Percentiles rank a stretch among this genome's conserved stretches.
These are phyloP conservation scores for Serendipita sp. DNA, from an alignment of 1,284 basidiomycete species.

Conservation along the genomic window DNA sequence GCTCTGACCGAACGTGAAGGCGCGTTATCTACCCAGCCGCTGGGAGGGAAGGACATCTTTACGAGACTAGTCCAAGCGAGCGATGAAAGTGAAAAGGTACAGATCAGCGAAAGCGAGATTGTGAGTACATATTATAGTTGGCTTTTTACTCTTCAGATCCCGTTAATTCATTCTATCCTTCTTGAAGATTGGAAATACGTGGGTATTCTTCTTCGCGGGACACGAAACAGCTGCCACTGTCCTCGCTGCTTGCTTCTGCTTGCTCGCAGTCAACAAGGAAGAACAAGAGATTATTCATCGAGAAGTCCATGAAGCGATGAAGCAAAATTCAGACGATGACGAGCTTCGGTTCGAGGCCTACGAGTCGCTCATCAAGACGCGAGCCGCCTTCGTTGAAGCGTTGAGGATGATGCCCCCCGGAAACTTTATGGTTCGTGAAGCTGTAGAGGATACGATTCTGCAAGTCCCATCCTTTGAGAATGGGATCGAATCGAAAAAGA, in stretches of 20 bases:
- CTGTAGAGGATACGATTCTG: background rate
- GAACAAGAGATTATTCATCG: slow-evolving; percentile 15
- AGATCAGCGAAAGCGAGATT: background rate
- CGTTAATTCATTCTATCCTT: background rate
- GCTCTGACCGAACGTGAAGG: background rate
- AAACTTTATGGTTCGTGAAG: background rate
- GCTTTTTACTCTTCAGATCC: background rate
- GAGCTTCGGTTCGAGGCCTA: background rate
- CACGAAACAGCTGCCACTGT: slow-evolving; percentile 22
- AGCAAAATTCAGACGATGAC: background rate
- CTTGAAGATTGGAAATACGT: slow-evolving; percentile 20
- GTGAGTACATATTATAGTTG: background rate
- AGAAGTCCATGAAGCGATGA: background rate
- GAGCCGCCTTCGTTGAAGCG: background rate
- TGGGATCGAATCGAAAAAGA: background rate
- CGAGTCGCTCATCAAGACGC: background rate
- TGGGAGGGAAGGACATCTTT: background rate
- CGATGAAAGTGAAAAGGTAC: background rate
- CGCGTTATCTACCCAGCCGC: background rate
- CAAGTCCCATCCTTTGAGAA: background rate
- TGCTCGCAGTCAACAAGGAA: slow-evolving; percentile 20
- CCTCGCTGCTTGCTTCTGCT: slow-evolving; percentile 17
- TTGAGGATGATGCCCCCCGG: background rate
- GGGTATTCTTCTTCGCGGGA: slow-evolving; percentile 22
- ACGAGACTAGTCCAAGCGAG: background rate